Percentiles rank a stretch among this genome's conserved stretches.
Conservation (phyloP, 2,329 filamentous ascomycete species). For the Hypoxylon sp. region DNA sequence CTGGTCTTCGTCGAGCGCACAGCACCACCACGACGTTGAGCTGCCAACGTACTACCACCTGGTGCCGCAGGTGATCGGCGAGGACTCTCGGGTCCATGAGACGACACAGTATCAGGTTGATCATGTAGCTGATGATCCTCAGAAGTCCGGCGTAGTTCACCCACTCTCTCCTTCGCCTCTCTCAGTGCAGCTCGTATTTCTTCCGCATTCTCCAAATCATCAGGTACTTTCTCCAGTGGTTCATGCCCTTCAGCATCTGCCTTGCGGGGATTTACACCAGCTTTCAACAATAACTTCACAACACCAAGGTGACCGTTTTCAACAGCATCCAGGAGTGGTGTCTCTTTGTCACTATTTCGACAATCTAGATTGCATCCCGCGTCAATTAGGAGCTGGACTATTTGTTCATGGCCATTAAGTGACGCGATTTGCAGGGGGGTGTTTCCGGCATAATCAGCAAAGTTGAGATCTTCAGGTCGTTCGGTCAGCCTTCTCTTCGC, state of each 20-base stretch:
- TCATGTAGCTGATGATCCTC: constrained; percentile 69
- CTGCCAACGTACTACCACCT: constrained; percentile 51
- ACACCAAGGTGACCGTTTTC: constrained; percentile 95
- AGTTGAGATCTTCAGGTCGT: constrained; percentile 87
- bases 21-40: constrained; percentile 65
- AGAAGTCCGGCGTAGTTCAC: constrained; percentile 67
- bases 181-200: constrained; percentile 80
- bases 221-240: constrained; percentile 84
- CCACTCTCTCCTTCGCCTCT: constrained; percentile 68
- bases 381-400: constrained; percentile 88
- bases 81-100: constrained; percentile 70
- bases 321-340: constrained; percentile 93
- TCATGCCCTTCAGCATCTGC: constrained; percentile 94
- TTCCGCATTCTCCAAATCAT: constrained; percentile 80
- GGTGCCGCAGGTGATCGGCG: constrained; percentile 67
- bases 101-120: constrained; percentile 62
- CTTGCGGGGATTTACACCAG: constrained; percentile 91
- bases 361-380: constrained; percentile 88
- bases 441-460: constrained; percentile 95
- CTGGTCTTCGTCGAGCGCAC: constrained; percentile 74
- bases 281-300: constrained; percentile 83
- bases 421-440: constrained; percentile 94
- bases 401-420: constrained; percentile 85
- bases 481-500: constrained; percentile 82
- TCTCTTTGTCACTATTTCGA: constrained; percentile 85